These are phyloP conservation scores for Nitzschia sp. DNA, from an alignment of 108 stramenopile species.

Conservation along the genomic window DNA sequence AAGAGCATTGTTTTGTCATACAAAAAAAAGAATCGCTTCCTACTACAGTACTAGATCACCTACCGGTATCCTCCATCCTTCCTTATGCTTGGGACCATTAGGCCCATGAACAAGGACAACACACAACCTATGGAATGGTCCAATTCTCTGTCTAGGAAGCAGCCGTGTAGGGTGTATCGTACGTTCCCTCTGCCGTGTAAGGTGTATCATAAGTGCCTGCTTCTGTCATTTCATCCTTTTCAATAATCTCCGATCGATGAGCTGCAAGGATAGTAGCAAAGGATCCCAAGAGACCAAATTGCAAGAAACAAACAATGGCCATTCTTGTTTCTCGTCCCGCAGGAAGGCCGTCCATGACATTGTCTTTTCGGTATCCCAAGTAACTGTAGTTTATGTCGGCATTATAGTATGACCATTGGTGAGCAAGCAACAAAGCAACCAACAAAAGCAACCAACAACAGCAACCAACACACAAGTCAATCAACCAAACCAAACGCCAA, in stretches of 20 bases:
- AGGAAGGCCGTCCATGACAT: constrained; percentile 39
- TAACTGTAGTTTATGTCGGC: constrained; percentile 47
- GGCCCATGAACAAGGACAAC: too few relatives aligned
- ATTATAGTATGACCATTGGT: too few relatives aligned
- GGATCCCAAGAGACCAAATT: constrained; percentile 65
- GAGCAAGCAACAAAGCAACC: background rate
- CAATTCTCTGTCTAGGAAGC: too few relatives aligned
- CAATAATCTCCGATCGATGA: constrained; percentile 80
- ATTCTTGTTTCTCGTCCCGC: constrained; percentile 63
- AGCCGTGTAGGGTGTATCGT: constrained; percentile 13
- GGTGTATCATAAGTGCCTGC: constrained; percentile 17
- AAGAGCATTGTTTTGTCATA: too few relatives aligned
- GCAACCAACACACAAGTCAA: too few relatives aligned
- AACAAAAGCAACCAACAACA: background rate
- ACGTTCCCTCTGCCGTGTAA: constrained; percentile 12
- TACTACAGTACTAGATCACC: too few relatives aligned
- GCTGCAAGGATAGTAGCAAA: constrained; percentile 82
- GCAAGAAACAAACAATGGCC: constrained; percentile 61
- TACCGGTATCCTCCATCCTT: too few relatives aligned
- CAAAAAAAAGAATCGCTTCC: too few relatives aligned
- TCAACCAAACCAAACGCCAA: too few relatives aligned
- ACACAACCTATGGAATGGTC: too few relatives aligned
- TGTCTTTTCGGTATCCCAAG: constrained; percentile 68
- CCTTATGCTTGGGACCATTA: too few relatives aligned
- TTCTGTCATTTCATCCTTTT: constrained; percentile 28